phyloP scores from a whole-genome alignment of 495 filamentous ascomycete genomes.

The Halenospora varia region DNA sequence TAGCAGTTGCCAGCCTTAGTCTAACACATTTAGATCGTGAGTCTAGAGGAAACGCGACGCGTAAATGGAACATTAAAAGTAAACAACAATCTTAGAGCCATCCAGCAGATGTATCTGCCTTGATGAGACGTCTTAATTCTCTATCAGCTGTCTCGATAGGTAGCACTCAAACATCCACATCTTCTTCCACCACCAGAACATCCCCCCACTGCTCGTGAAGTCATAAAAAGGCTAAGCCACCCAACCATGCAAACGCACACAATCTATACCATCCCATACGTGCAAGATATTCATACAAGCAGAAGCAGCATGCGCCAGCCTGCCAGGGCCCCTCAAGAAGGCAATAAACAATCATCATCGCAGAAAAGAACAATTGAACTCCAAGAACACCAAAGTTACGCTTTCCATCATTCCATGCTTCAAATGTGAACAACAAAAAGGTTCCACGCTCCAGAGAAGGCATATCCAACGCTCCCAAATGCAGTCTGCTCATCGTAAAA shows the following conservation, averaged over 20 bases:
- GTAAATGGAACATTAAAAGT: no score
- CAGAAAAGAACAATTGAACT: neutral
- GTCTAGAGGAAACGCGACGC: no score
- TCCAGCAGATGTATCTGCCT: no score
- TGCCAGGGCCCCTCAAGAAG: neutral
- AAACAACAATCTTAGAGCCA: no score
- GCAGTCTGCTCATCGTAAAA: conserved; percentile 9
- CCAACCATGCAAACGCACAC: neutral
- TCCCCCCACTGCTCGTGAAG: neutral
- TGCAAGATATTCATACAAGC: neutral
- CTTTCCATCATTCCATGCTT: neutral
- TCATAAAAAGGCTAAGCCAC: neutral
- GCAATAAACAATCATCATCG: neutral
- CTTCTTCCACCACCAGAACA: no score
- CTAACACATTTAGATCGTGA: no score
- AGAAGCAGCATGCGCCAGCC: neutral
- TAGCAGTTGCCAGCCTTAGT: no score
- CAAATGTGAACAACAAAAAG: neutral
- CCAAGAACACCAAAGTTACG: conserved; percentile 8
- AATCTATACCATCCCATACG: neutral
- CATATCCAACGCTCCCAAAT: conserved; percentile 1
- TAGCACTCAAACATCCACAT: no score
- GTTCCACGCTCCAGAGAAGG: neutral
- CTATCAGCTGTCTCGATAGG: no score
- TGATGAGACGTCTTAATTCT: no score